Percentiles rank a stretch among this genome's conserved stretches.
Conservation (phyloP, 2,329 filamentous ascomycete species). For the Calonectria fujianensis region DNA sequence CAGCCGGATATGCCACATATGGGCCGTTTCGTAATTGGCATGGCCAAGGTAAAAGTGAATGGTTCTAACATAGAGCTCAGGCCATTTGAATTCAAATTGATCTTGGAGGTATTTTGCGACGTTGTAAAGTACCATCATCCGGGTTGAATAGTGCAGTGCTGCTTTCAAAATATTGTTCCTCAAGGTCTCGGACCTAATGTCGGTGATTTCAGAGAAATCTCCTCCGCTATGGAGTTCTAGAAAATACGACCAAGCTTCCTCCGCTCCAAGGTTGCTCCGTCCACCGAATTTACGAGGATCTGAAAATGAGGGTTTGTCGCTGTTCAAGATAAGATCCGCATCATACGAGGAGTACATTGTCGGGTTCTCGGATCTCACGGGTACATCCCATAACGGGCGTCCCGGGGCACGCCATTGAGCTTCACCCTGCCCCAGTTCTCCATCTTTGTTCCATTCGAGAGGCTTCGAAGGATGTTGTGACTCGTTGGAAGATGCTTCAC, state of each 20-base stretch:
- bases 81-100: constrained; percentile 66
- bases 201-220: constrained; percentile 48
- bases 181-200: constrained; percentile 50
- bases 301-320: constrained; percentile 46
- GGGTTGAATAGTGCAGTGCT: constrained; percentile 52
- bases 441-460: constrained; percentile 47
- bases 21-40: constrained; percentile 60
- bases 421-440: constrained; percentile 44
- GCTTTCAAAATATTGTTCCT: constrained; percentile 57
- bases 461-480: constrained; percentile 24
- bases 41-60: constrained; percentile 66
- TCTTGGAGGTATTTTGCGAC: constrained; percentile 60
- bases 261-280: constrained; percentile 47
- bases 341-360: constrained; percentile 17
- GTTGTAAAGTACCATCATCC: constrained; percentile 54
- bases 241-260: constrained; percentile 56
- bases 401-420: neutral
- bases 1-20: constrained; percentile 70
- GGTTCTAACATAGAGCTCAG: constrained; percentile 69
- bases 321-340: constrained; percentile 24
- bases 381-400: neutral
- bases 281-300: constrained; percentile 46
- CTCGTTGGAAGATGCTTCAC: constrained; percentile 23
- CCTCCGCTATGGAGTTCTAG: constrained; percentile 47
- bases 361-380: neutral